Base-by-base conservation (phyloP, 306 rosid species). In the Vigna hirtella region DNA sequence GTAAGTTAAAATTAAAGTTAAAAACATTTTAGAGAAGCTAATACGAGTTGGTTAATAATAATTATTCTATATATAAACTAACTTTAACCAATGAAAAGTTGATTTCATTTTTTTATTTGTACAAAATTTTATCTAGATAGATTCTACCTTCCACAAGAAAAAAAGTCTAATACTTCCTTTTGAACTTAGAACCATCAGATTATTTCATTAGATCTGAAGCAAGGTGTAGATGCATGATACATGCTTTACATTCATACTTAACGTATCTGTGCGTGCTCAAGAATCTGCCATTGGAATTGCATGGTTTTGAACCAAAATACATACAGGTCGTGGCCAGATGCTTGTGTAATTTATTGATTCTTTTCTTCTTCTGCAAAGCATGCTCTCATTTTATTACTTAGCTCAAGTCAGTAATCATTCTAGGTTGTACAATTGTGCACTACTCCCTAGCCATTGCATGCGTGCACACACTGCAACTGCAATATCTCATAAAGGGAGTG, bases 401-500 rank as follows among this genome's bases (percentile, higher is more conserved):
- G 22, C 59, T 66, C 24, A 66, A 20, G 80, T 51, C 40, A 30
- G 49, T 13, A 48, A 36, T 79, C 52, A 38, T 59, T 24, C 45
- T 12, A 45, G 47, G 45, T 48, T 36, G 77, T 61, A 52, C 36
- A 48, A 48, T 51, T 49, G 4, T 22, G 59, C 61, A 74, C 49
- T 45, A 43, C 4, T 28, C 49, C 47, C 20, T 48, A 4, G 62
- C 36, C 42, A 40, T 16, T 36, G 17, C 10, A 63, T 16, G 70
- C 12, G 9, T 58, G 53, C 13, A 10, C 26, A 55, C 15, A 72
- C 58, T 9, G 69, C 12, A 45, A 74, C 58, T 9, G 69, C 12
- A 45, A 74, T 74, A 15, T 38, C 57, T 61, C 66, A 61, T 57
- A 16, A 28, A 45, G 63, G 49, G 7, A 51, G 64, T 57, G 67